Evolutionary conservation across 768 basidiomycete species (phyloP), one percentile per base, ranked within the genome.

Genomic region (Tylopilus balloui): DNA sequence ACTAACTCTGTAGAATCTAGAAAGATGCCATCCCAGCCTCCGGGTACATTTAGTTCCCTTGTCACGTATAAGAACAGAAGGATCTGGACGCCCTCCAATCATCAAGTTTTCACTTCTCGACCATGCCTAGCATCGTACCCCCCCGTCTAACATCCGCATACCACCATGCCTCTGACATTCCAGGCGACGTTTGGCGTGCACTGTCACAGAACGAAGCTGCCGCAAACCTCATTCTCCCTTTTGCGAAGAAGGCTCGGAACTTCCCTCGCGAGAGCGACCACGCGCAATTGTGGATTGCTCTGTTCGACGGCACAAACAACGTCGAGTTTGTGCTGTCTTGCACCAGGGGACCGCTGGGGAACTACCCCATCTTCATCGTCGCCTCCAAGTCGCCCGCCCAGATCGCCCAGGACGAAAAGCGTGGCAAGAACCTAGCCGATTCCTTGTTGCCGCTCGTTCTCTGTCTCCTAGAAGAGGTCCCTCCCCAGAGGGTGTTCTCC

Each of bases 401-500:
- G 52, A 36, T 60, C 36, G 28, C 47, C 0, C 44, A 48, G 3
- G 60, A 62, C 4, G 50, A 59, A n/a, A 46, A 6, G 14, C 21
- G 5, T 1, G 52, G 52, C 12, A 45, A 17, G 32, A 6, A 14
- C 3, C n/a, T 62, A 1, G n/a, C 41, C 7, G 43, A 52, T 15
- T 13, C 57, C 25, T 8, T 62, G 17, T 11, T 1, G 0, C 50
- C 53, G 1, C 59, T 60, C 7, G 53, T 59, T 38, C 25, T 4
- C 3, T 29, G 60, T 14, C 27, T 60, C 12, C 38, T 62, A 5
- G 3, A 59, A 7, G 28, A 50, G 17, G 53, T 60, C 31, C 46
- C 34, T 31, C 21, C 60, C 0, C 11, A 41, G 17, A 42, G 58
- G 21, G 48, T 60, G 0, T 89, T 82, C 61, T 87, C 88, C 2